A percentile compares a stretch with the other conserved stretches of the same genome.
Evolutionary conservation across 129 eudicot species (phyloP).

Genomic region (Erigeron canadensis): DNA sequence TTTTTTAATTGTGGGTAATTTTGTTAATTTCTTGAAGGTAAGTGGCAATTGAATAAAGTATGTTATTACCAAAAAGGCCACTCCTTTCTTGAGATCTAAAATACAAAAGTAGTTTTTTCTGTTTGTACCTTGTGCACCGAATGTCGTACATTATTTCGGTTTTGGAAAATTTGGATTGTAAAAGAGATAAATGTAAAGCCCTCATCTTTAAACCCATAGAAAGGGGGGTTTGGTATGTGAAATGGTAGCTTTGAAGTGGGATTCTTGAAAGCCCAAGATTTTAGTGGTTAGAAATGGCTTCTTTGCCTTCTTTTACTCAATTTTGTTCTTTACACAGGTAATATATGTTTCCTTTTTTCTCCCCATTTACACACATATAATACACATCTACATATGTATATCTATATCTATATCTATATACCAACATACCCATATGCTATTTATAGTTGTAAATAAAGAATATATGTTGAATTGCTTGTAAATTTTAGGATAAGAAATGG

Average conservation of each 20-base stretch:
- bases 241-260: conserved; percentile 33
- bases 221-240: conserved; percentile 19
- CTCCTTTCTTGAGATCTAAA: conserved; percentile 22
- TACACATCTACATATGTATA: background rate
- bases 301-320: conserved; percentile 64
- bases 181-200: conserved; percentile 30
- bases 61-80: background rate
- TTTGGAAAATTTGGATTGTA: conserved; percentile 14
- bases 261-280: conserved; percentile 37
- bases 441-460: background rate
- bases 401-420: conserved; percentile 2
- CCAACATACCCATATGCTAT: conserved; percentile 13
- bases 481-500: background rate
- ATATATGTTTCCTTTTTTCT: conserved; percentile 31
- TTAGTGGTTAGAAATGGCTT: conserved; percentile 49
- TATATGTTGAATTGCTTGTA: conserved; percentile 14
- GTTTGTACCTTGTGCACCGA: conserved; percentile 6
- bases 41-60: conserved; percentile 14
- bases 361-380: background rate
- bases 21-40: conserved; percentile 17
- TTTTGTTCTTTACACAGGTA: conserved; percentile 67
- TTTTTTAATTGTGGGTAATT: conserved; percentile 13
- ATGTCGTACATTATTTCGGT: conserved; percentile 13
- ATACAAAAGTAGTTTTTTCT: background rate
- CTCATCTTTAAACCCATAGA: conserved; percentile 46